Percentiles rank a stretch among this genome's conserved stretches.
phyloP scores from a whole-genome alignment of 768 basidiomycete species.

The Boletales sp. region DNA sequence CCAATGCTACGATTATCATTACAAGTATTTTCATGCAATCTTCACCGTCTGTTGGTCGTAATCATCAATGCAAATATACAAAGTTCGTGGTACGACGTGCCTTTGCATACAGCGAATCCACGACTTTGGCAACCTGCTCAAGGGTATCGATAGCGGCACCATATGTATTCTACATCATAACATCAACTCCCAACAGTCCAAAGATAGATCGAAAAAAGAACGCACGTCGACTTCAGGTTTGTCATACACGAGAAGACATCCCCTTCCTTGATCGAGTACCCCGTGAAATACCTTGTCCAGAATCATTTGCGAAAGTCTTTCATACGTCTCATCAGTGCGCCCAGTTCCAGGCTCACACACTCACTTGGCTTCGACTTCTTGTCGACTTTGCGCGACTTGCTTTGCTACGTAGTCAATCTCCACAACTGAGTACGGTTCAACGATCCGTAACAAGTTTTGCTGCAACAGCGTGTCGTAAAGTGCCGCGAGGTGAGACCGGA shows the following conservation, averaged over 20 bases:
- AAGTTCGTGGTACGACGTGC: slow-evolving; percentile 24
- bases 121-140: slow-evolving; percentile 90
- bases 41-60: slow-evolving; percentile 37
- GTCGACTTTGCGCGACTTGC: slow-evolving; percentile 81
- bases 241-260: slow-evolving; percentile 89
- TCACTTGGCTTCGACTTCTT: slow-evolving; percentile 89
- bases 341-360: slow-evolving; percentile 19
- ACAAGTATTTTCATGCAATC: slow-evolving; percentile 31
- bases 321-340: slow-evolving; percentile 1
- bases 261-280: slow-evolving; percentile 94
- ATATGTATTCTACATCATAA: slow-evolving; percentile 70
- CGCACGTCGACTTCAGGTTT: slow-evolving; percentile 80
- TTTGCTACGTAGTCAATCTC: slow-evolving; percentile 88
- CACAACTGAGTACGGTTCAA: slow-evolving; percentile 93
- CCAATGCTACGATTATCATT: background rate
- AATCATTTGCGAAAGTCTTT: slow-evolving; percentile 95
- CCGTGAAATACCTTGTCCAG: slow-evolving; percentile 92
- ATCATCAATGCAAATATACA: background rate
- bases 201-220: slow-evolving; percentile 8
- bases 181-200: slow-evolving; percentile 1
- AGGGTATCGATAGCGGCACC: slow-evolving; percentile 86
- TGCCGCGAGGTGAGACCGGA: slow-evolving; percentile 89
- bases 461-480: slow-evolving; percentile 95
- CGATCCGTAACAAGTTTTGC: slow-evolving; percentile 91
- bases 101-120: slow-evolving; percentile 90